Evolutionary conservation across 2,329 filamentous ascomycete genomes (phyloP).

Genomic region (Aureobasidium sp.): DNA sequence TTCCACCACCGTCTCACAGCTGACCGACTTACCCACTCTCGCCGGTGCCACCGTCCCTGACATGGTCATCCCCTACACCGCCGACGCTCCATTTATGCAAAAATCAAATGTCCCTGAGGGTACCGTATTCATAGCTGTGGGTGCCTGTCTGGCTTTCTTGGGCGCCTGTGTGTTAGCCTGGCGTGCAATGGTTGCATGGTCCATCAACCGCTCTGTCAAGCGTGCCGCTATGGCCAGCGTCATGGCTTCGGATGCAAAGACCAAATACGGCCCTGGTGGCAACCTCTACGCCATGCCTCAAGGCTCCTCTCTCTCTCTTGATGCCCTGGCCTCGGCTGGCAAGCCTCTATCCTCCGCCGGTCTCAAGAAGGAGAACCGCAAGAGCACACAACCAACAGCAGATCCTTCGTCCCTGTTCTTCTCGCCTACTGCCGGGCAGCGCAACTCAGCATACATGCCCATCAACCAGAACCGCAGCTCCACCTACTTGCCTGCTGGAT

Average conservation of each 20-base stretch:
- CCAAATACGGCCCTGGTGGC: slow-evolving; percentile 47
- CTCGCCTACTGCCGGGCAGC: slow-evolving; percentile 67
- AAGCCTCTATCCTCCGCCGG: not conserved
- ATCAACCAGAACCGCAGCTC: slow-evolving; percentile 52
- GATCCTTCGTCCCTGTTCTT: slow-evolving; percentile 69
- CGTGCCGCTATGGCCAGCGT: slow-evolving; percentile 72
- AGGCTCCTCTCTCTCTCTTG: slow-evolving; percentile 28
- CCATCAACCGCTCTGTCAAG: slow-evolving; percentile 83
- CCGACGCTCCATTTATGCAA: slow-evolving; percentile 84
- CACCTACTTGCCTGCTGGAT: slow-evolving; percentile 79
- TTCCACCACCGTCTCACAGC: slow-evolving; percentile 14
- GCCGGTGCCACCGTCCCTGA: slow-evolving; percentile 54
- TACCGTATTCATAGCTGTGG: slow-evolving; percentile 92
- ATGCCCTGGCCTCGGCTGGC: slow-evolving; percentile 10
- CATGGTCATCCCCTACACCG: slow-evolving; percentile 70
- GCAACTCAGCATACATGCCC: slow-evolving; percentile 10
- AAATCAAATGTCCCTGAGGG: slow-evolving; percentile 78
- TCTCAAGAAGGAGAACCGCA: not conserved
- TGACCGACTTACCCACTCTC: slow-evolving; percentile 43
- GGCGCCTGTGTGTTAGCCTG: slow-evolving; percentile 75
- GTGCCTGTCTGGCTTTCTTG: slow-evolving; percentile 76
- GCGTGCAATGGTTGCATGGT: slow-evolving; percentile 81
- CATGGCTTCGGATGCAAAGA: slow-evolving; percentile 50
- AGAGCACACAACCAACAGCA: not conserved
- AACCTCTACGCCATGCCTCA: slow-evolving; percentile 56